Percentiles rank a stretch among this genome's conserved stretches.
Evolutionary conservation across 106 monocot species (phyloP).

Genomic region (Alisma plantagoaquatica): DNA sequence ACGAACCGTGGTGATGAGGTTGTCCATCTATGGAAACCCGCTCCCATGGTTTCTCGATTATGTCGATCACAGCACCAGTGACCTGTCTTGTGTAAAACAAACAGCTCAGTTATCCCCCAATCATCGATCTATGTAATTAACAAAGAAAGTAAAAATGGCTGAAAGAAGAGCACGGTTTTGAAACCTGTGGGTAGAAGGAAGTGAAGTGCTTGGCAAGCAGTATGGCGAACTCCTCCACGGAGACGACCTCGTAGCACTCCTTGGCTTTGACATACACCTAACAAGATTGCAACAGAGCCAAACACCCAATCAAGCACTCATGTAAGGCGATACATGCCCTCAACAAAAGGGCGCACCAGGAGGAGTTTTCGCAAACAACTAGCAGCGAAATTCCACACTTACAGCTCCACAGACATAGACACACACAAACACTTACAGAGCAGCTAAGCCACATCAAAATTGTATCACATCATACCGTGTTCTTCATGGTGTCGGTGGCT

Average conservation of each 20-base stretch:
- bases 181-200: conserved; percentile 68
- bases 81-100: too few species aligned
- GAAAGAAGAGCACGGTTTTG: too few species aligned
- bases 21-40: conserved; percentile 45
- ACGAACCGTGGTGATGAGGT: conserved; percentile 69
- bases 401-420: background rate
- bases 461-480: conserved; percentile 45
- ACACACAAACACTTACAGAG: background rate
- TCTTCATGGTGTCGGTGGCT: conserved; percentile 95
- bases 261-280: conserved; percentile 74
- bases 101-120: too few species aligned
- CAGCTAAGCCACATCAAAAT: background rate
- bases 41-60: conserved; percentile 91
- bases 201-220: conserved; percentile 73
- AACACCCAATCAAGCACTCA: background rate
- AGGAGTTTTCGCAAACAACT: too few species aligned
- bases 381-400: too few species aligned
- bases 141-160: too few species aligned
- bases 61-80: conserved; percentile 37
- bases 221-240: conserved; percentile 67
- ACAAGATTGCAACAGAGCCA: background rate
- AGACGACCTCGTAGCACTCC: conserved; percentile 52
- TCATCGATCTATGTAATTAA: too few species aligned
- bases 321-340: background rate
- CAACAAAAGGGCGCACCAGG: too few species aligned